Percentiles rank a stretch among this genome's conserved stretches.
Evolutionary conservation across 2,329 filamentous ascomycete genomes (phyloP).

Genomic region (Amesomyces nigricolor): DNA sequence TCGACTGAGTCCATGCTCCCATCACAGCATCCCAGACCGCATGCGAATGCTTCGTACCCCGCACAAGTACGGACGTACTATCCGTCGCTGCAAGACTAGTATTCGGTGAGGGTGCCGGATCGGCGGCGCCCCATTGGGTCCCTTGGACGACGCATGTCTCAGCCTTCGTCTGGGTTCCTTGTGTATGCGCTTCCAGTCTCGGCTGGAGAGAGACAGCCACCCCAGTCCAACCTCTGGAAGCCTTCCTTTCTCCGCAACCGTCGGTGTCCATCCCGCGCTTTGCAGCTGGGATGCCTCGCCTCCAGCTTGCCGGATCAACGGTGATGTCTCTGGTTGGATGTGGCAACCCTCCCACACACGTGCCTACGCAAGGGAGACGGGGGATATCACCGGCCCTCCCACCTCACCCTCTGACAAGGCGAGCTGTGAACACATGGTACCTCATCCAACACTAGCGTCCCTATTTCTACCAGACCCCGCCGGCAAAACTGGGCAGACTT

Average conservation of each 20-base stretch:
- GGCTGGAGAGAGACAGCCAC: neutral
- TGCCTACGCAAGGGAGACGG: neutral
- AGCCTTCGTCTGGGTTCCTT: neutral
- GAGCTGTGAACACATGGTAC: neutral
- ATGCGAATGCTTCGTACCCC: neutral
- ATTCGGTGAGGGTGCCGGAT: slow-evolving; percentile 5
- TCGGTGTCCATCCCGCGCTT: neutral
- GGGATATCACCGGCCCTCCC: neutral
- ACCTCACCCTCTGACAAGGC: too few relatives aligned
- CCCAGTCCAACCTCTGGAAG: neutral
- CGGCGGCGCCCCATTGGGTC: slow-evolving; percentile 5
- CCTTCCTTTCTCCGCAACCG: neutral
- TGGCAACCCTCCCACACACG: neutral
- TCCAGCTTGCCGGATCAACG: slow-evolving; percentile 1
- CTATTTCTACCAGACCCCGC: slow-evolving; percentile 1
- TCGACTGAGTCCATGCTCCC: too few relatives aligned
- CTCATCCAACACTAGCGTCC: slow-evolving; percentile 1
- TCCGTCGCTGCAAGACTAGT: neutral
- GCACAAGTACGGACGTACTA: neutral
- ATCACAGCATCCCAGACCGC: too few relatives aligned
- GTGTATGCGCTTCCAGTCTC: neutral
- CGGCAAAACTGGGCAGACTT: neutral
- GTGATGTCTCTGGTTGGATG: neutral
- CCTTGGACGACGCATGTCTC: slow-evolving; percentile 8
- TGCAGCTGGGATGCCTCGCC: neutral